Evolutionary conservation across 208 protist genomes (phyloP).

Genomic region (Acanthamoeba lenticulata): DNA sequence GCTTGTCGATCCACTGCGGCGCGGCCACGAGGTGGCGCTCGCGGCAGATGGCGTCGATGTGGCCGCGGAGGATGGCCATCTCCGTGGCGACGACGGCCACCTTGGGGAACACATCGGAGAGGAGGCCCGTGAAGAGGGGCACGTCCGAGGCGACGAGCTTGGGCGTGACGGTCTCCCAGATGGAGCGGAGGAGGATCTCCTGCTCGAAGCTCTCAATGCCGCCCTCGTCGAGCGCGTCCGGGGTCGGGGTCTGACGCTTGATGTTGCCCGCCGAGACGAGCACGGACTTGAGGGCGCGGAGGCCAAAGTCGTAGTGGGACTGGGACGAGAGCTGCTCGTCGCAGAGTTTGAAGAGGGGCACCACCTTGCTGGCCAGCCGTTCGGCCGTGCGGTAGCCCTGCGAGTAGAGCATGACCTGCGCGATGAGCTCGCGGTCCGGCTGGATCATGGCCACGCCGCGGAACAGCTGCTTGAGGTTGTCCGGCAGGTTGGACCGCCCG

Average conservation of each 20-base stretch:
- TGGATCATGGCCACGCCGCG: constrained; percentile 98
- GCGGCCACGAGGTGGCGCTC: constrained; percentile 84
- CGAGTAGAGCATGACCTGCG: constrained; percentile 99
- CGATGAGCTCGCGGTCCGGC: constrained; percentile 99
- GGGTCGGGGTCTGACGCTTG: constrained; percentile 88
- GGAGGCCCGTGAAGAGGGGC: constrained; percentile 93
- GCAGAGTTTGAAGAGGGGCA: constrained; percentile 98
- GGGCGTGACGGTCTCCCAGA: constrained; percentile 97
- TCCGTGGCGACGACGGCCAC: background rate
- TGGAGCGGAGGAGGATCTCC: constrained; percentile 94
- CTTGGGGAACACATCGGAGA: constrained; percentile 97
- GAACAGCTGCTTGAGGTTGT: constrained; percentile 99
- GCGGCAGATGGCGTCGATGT: constrained; percentile 90
- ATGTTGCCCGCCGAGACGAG: constrained; percentile 97
- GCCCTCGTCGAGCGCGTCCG: background rate
- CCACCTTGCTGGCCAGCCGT: constrained; percentile 96
- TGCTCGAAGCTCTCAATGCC: constrained; percentile 78
- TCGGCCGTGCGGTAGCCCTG: constrained; percentile 98
- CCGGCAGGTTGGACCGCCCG: constrained; percentile 98
- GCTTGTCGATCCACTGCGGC: constrained; percentile 96
- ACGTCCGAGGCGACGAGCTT: constrained; percentile 97
- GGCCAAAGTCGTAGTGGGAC: constrained; percentile 99
- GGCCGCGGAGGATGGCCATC: constrained; percentile 29
- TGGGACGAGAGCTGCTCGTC: constrained; percentile 97
- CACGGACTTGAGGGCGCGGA: constrained; percentile 99